phyloP scores from a whole-genome alignment of 2,329 filamentous ascomycete genomes.

The Ceratocystis colombiana region DNA sequence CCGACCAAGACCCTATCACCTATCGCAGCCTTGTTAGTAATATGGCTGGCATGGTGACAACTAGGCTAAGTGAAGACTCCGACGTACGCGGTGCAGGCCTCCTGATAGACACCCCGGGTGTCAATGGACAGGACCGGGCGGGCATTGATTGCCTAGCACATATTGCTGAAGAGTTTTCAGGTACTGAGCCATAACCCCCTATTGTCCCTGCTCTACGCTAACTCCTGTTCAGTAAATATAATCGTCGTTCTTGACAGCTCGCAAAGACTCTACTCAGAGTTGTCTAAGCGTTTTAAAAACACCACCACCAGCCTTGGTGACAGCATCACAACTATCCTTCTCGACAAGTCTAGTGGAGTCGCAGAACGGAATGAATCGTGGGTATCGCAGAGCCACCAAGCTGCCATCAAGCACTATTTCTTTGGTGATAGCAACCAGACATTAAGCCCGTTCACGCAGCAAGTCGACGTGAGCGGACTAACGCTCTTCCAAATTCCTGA shows the following conservation, averaged over 20 bases:
- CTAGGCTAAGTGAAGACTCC: conserved; percentile 64
- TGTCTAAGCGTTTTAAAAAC: conserved; percentile 56
- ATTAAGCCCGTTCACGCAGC: conserved; percentile 78
- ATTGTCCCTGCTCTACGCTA: not conserved
- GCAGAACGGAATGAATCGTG: conserved; percentile 64
- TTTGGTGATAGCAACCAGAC: conserved; percentile 71
- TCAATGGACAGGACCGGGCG: conserved; percentile 54
- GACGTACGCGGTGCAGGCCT: conserved; percentile 63
- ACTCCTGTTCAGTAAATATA: conserved; percentile 51
- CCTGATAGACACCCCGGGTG: conserved; percentile 72
- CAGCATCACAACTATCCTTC: conserved; percentile 60
- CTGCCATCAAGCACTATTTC: conserved; percentile 83
- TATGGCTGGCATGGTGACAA: conserved; percentile 68
- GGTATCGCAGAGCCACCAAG: conserved; percentile 62
- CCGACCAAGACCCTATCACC: conserved; percentile 60
- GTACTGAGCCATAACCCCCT: conserved; percentile 30
- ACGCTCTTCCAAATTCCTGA: conserved; percentile 61
- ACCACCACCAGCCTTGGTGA: conserved; percentile 52
- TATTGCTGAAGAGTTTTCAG: conserved; percentile 50
- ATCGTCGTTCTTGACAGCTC: conserved; percentile 76
- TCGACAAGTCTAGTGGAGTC: conserved; percentile 79
- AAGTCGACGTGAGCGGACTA: conserved; percentile 65
- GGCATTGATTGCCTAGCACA: conserved; percentile 72
- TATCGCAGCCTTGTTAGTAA: conserved; percentile 66
- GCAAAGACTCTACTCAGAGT: conserved; percentile 56